These are phyloP conservation scores for Bifiguratus adelaidae DNA, from an alignment of 192 early-diverging fungal genomes.

Conservation along the genomic window DNA sequence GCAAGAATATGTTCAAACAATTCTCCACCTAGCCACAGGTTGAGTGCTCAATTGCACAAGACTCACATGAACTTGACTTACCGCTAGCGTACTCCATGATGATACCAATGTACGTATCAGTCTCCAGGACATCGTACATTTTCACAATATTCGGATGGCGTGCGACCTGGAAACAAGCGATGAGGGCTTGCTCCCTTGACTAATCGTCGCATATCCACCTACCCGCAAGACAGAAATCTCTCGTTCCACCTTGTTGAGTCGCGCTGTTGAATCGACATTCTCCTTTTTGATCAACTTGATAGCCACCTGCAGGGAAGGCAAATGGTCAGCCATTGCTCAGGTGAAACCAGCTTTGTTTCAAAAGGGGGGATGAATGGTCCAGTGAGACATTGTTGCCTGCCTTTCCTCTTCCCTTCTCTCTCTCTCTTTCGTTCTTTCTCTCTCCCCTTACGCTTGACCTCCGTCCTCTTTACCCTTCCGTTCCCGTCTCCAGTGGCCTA, in stretches of 20 bases:
- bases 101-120: conserved; percentile 73
- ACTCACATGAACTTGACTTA: conserved; percentile 12
- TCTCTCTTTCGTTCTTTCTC: too few species aligned
- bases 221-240: conserved; percentile 93
- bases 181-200: too few species aligned
- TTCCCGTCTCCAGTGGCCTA: neutral
- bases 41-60: neutral
- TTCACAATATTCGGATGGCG: conserved; percentile 71
- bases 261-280: conserved; percentile 71
- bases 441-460: too few species aligned
- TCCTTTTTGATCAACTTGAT: conserved; percentile 96
- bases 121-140: conserved; percentile 74
- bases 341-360: too few species aligned
- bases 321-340: too few species aligned
- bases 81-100: conserved; percentile 77
- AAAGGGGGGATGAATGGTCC: too few species aligned
- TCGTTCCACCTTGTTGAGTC: conserved; percentile 83
- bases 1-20: too few species aligned
- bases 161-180: too few species aligned
- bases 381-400: too few species aligned
- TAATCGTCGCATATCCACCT: too few species aligned
- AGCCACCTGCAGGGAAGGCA: conserved; percentile 62
- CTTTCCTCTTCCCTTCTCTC: too few species aligned
- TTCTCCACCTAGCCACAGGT: too few species aligned
- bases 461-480: neutral